A percentile compares a stretch with the other conserved stretches of the same genome.
Evolutionary conservation across 2,329 filamentous ascomycete species (phyloP).

Genomic region (Monosporascus ibericus): DNA sequence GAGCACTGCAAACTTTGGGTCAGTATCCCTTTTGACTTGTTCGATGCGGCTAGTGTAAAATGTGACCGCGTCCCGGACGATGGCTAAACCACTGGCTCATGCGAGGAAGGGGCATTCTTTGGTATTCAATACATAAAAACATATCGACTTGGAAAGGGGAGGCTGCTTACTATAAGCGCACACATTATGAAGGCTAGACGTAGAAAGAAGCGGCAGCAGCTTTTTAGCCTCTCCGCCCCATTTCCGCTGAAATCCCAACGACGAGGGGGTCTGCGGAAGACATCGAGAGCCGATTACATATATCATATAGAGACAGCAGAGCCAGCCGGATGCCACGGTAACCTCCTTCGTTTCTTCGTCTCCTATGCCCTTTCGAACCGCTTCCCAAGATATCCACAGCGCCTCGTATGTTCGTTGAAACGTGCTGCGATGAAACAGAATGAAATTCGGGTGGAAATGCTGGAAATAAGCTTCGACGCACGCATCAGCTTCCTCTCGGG

Average conservation of each 20-base stretch:
- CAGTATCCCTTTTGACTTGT: too few species aligned
- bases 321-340: conserved; percentile 33
- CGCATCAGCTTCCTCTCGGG: conserved; percentile 28
- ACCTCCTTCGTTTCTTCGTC: conserved; percentile 17
- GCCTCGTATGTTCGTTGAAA: conserved; percentile 32
- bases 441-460: conserved; percentile 30
- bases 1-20: conserved; percentile 16
- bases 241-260: conserved; percentile 26
- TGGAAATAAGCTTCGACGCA: conserved; percentile 34
- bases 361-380: not conserved
- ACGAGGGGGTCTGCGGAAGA: conserved; percentile 24
- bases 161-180: conserved; percentile 26
- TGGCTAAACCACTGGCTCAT: too few species aligned
- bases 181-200: conserved; percentile 33
- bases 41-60: too few species aligned
- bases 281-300: conserved; percentile 34
- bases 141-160: not conserved
- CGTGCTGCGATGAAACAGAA: conserved; percentile 32
- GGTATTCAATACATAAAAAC: too few species aligned
- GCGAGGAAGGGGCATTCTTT: too few species aligned
- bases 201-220: conserved; percentile 29
- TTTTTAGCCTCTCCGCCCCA: conserved; percentile 27
- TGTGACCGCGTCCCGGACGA: too few species aligned
- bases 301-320: conserved; percentile 34
- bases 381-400: conserved; percentile 24